Evolutionary conservation across 345 rosid species (phyloP), one percentile per base, ranked within the genome.

Genomic region (Salix purpurea): DNA sequence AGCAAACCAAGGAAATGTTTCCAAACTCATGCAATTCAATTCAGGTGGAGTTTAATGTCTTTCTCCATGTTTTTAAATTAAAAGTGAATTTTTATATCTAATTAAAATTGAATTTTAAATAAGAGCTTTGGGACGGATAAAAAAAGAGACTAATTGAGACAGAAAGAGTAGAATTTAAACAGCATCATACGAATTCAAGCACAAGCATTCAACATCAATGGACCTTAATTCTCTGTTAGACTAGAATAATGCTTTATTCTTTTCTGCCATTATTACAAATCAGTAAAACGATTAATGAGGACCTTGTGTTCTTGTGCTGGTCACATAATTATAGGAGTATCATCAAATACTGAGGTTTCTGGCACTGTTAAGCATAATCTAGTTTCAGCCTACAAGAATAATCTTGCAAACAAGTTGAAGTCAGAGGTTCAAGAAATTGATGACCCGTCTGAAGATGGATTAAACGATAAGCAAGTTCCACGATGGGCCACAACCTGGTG

Each of bases 401-500:
- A 68, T 76, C 68, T 87, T 61, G 76, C 82, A 26, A 79, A 76
- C 1, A 85, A 72, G 70, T 48, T 88, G 71, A 74, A 82, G 82
- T 73, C 76, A 72, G 83, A 88, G 65, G 34, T 86, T 39, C 65
- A 81, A 60, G 84, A 46, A 61, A 75, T 32, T 30, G 78, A 77
- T 12, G 77, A 71, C 28, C 28, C 54, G 2, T 7, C 11, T 30
- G 75, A 54, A 60, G 82, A 81, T 26, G 37, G 77, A 28, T 32
- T 56, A 66, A 67, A 69, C 69, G 80, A 80, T 34, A 71, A 79
- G 77, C 42, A 81, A n/a, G 37, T 71, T 4, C 74, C 50, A 0
- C 42, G 69, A 16, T 86, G 92, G 90, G 60, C 85, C 6, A 86
- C 90, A 4, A 85, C 85, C 12, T 90, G 94, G 92, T 84, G 87